These are phyloP conservation scores for Entophlyctis helioformis DNA, from an alignment of 192 early-diverging fungal species.

Conservation along the genomic window DNA sequence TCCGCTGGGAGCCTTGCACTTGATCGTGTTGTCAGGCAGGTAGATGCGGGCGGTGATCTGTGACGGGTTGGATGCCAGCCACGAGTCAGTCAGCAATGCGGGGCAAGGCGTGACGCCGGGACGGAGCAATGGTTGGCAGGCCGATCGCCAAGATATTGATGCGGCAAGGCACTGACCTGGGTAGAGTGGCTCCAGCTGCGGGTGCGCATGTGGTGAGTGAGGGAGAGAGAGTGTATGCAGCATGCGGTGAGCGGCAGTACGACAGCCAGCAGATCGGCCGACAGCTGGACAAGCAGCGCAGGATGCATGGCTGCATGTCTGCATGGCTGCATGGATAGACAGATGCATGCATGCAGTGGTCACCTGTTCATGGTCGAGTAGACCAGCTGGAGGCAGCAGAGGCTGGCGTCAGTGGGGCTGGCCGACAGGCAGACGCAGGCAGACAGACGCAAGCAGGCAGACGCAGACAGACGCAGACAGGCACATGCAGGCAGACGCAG, in stretches of 20 bases:
- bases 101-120: neutral
- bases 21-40: constrained; percentile 43
- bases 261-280: neutral
- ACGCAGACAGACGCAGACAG: too few species aligned
- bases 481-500: too few species aligned
- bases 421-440: too few species aligned
- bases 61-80: constrained; percentile 4
- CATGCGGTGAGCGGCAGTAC: constrained; percentile 3
- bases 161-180: neutral
- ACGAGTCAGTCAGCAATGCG: too few species aligned
- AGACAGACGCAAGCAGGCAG: too few species aligned
- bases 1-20: constrained; percentile 49
- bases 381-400: constrained; percentile 26
- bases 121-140: too few species aligned
- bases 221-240: neutral
- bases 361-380: constrained; percentile 77
- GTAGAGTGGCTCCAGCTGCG: constrained; percentile 1
- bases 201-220: neutral
- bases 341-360: too few species aligned
- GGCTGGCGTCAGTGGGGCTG: too few species aligned
- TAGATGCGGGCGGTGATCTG: constrained; percentile 51
- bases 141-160: neutral
- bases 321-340: too few species aligned
- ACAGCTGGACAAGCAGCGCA: too few species aligned
- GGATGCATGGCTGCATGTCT: too few species aligned